Conservation (phyloP, 75 land plant genomes). For the Isoetes taiwanensis region DNA sequence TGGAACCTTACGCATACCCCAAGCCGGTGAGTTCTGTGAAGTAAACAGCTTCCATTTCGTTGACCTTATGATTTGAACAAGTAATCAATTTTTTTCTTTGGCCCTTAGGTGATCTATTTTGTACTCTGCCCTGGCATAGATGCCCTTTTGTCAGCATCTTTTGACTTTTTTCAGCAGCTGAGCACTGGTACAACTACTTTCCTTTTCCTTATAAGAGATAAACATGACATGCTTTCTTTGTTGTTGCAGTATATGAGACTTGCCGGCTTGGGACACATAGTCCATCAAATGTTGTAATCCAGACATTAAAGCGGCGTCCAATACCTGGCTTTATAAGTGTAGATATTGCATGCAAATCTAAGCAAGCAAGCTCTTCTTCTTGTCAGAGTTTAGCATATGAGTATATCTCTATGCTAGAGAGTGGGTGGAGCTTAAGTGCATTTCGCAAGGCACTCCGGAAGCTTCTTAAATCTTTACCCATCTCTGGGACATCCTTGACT, state of each 20-base stretch:
- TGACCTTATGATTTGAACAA: not conserved
- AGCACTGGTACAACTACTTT: slow-evolving; percentile 49
- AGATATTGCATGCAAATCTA: slow-evolving; percentile 43
- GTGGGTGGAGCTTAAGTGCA: slow-evolving; percentile 61
- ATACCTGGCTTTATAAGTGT: slow-evolving; percentile 67
- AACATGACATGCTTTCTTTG: not conserved
- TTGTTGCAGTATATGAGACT: slow-evolving; percentile 68
- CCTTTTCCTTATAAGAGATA: not conserved
- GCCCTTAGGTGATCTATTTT: slow-evolving; percentile 56
- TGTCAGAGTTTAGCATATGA: slow-evolving; percentile 52
- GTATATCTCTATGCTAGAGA: slow-evolving; percentile 45
- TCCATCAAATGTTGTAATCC: slow-evolving; percentile 34
- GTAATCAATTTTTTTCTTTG: not conserved
- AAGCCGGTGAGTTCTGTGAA: slow-evolving; percentile 54
- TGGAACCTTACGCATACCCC: slow-evolving; percentile 89
- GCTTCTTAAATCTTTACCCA: slow-evolving; percentile 49
- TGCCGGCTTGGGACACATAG: slow-evolving; percentile 77
- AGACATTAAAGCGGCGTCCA: slow-evolving; percentile 27
- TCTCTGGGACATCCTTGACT: slow-evolving; percentile 26
- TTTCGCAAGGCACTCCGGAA: slow-evolving; percentile 59
- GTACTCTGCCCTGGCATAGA: slow-evolving; percentile 80
- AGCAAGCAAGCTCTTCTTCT: slow-evolving; percentile 25
- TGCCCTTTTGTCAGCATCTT: slow-evolving; percentile 62
- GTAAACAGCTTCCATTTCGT: not conserved
- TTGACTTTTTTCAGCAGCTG: slow-evolving; percentile 87